These are phyloP conservation scores for Linum lewisii DNA, from an alignment of 345 rosid genomes.

Conservation along the genomic window DNA sequence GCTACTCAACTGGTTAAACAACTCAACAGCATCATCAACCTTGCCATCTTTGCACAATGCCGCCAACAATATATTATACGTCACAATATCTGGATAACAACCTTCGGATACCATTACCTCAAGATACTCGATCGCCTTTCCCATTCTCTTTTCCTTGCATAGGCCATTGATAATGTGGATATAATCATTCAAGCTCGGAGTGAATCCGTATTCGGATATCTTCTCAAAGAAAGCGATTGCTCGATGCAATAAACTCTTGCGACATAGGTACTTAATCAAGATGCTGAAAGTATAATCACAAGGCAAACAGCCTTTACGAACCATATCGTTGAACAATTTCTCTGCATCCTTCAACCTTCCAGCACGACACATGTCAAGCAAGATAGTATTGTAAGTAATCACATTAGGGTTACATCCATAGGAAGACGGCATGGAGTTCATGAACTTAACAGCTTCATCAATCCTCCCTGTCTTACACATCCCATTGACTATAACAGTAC, in stretches of 20 bases:
- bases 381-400: conserved; percentile 60
- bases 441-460: conserved; percentile 76
- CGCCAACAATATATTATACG: conserved; percentile 74
- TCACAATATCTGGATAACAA: conserved; percentile 86
- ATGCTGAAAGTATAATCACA: conserved; percentile 85
- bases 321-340: conserved; percentile 62
- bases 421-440: conserved; percentile 57
- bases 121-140: conserved; percentile 65
- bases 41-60: conserved; percentile 84
- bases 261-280: conserved; percentile 77
- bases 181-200: conserved; percentile 71
- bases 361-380: conserved; percentile 74
- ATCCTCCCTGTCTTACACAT: conserved; percentile 77
- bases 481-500: conserved; percentile 76
- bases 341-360: conserved; percentile 94
- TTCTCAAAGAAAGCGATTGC: conserved; percentile 77
- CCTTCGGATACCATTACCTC: conserved; percentile 80
- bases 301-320: conserved; percentile 69
- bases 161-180: conserved; percentile 78
- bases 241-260: conserved; percentile 65
- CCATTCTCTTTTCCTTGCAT: conserved; percentile 87
- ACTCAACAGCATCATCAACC: conserved; percentile 77
- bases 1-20: conserved; percentile 64
- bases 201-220: conserved; percentile 74
- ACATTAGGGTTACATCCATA: conserved; percentile 72